phyloP scores from a whole-genome alignment of 2,329 filamentous ascomycete genomes.

The Paraphoma chrysanthemicola region DNA sequence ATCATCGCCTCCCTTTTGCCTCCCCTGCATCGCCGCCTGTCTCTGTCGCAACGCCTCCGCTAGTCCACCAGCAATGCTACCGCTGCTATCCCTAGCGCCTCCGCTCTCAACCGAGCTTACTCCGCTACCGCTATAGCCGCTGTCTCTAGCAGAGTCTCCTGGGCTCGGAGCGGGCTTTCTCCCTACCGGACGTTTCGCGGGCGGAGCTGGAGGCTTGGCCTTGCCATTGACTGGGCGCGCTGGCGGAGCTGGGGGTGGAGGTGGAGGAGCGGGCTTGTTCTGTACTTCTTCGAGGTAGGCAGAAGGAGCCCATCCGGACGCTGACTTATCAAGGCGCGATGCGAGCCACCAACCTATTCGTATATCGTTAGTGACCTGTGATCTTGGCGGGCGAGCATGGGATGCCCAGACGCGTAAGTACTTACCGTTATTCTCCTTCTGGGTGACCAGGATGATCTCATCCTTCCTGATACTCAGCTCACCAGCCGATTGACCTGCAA shows the following conservation, averaged over 20 bases:
- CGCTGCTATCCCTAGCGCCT: slow-evolving; percentile 47
- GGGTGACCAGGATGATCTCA: slow-evolving; percentile 86
- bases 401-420: slow-evolving; percentile 8
- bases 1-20: slow-evolving; percentile 46
- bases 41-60: slow-evolving; percentile 58
- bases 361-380: slow-evolving; percentile 22
- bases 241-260: slow-evolving; percentile 54
- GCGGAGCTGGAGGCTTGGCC: slow-evolving; percentile 77
- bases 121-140: slow-evolving; percentile 53
- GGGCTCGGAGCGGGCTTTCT: slow-evolving; percentile 70
- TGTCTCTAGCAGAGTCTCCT: slow-evolving; percentile 71
- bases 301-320: slow-evolving; percentile 93
- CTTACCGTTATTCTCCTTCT: slow-evolving; percentile 94
- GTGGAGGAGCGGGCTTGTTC: slow-evolving; percentile 65
- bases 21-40: slow-evolving; percentile 57
- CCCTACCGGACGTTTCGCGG: slow-evolving; percentile 77
- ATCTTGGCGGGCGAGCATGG: background rate
- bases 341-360: slow-evolving; percentile 91
- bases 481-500: slow-evolving; percentile 81
- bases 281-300: slow-evolving; percentile 87
- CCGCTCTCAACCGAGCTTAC: slow-evolving; percentile 47
- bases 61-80: slow-evolving; percentile 57
- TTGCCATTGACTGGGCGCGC: slow-evolving; percentile 72
- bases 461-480: slow-evolving; percentile 82
- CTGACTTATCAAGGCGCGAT: slow-evolving; percentile 70